Evolutionary conservation across 306 rosid species (phyloP).

Genomic region (Citrullus colocynthis): DNA sequence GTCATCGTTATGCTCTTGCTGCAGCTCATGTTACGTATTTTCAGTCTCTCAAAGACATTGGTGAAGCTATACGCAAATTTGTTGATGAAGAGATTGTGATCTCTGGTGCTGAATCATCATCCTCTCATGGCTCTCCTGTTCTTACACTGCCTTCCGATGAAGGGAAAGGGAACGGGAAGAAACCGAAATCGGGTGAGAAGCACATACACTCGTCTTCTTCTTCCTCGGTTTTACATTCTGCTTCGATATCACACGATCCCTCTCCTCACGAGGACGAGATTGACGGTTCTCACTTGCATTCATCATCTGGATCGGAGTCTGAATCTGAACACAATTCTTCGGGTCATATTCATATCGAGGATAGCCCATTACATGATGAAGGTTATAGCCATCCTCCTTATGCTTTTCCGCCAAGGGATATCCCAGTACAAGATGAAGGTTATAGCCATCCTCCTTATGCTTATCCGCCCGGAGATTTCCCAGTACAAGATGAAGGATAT

Average conservation of each 20-base stretch:
- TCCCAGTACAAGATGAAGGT: conserved; percentile 21
- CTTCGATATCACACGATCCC: conserved; percentile 12
- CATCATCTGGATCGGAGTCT: conserved; percentile 51
- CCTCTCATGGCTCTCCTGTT: conserved; percentile 52
- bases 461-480: conserved; percentile 8
- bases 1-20: conserved; percentile 77
- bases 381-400: conserved; percentile 4
- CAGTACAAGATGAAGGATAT: conserved; percentile 13
- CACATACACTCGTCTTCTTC: conserved; percentile 29
- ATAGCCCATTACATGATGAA: conserved; percentile 26
- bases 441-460: conserved; percentile 2
- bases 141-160: conserved; percentile 76
- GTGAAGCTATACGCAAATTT: conserved; percentile 64
- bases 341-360: conserved; percentile 46
- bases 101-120: conserved; percentile 14
- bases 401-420: conserved; percentile 10
- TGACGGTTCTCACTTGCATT: conserved; percentile 52
- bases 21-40: conserved; percentile 81
- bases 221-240: conserved; percentile 36
- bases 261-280: conserved; percentile 15
- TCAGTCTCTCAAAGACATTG: conserved; percentile 60
- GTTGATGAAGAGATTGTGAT: conserved; percentile 63
- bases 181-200: conserved; percentile 1
- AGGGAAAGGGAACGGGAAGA: conserved; percentile 25
- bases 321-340: conserved; percentile 41